Base-by-base conservation (phyloP, 371 early-diverging fungal species). In the Rhizomucor pusillus region DNA sequence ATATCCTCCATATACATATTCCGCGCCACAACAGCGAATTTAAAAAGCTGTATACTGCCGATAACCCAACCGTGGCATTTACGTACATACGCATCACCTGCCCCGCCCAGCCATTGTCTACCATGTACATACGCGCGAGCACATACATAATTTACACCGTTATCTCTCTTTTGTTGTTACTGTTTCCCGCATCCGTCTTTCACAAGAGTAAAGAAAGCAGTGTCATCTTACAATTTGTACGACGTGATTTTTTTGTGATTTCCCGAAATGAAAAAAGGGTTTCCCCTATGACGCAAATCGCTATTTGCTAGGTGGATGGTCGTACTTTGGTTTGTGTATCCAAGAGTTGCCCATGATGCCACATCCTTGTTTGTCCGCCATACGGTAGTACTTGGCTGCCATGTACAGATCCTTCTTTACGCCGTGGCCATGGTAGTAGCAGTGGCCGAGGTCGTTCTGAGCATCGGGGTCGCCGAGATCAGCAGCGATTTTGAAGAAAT, bases 381-480 rank as follows among this genome's bases (percentile, higher is more conserved):
- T 65, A 23, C 94, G 85, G 63, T 89, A 93, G 67, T 90, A 94
- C 54, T 84, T 82, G 7, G 95, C 95, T 5, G 94, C 91, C 55
- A 75, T 60, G 52, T 79, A 81, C 67, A 86, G 77, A 64, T 93
- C 89, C 52, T 84, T 79, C 61, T 90, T 91, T 48, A 90, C 87
- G 13, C 93, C 93, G 40, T 87, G 84, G 19, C 90, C 92, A 43
- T 88, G 77, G 46, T 84, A 81, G 54, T 87, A 90, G 54, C 88
- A 87, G 34, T 87, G 80, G 0, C 81, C 95, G 3, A 93, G 50
- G 52, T 90, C 93, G 20, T 88, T 82, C 57, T 90, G 89, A 1
- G 92, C 90, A 67, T 92, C 93, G 5, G 89, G 79, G 56, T 94
- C 93, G 18, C 93, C 94, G 45, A 91, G 73, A 53, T 92, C 84